phyloP scores from a whole-genome alignment of 768 basidiomycete genomes.

The Fistulinella prunicolor region DNA sequence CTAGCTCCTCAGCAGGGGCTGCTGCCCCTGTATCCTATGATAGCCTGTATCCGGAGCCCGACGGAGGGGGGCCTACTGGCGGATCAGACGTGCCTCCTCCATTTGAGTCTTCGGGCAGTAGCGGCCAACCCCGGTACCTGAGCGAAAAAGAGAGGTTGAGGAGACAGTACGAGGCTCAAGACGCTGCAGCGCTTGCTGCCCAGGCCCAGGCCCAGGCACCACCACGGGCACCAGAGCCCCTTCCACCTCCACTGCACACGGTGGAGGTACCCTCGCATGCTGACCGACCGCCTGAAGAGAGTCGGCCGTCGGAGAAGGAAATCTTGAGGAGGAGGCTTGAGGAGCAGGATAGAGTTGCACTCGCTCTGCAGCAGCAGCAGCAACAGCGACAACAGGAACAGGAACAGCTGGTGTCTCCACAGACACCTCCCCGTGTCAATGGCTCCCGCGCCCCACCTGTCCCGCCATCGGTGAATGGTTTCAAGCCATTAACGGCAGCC shows the following conservation, averaged over 20 bases:
- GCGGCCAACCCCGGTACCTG: slow-evolving; percentile 36
- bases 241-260: slow-evolving; percentile 17
- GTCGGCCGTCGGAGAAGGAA: slow-evolving; percentile 52
- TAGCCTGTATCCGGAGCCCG: slow-evolving; percentile 49
- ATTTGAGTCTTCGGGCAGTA: slow-evolving; percentile 42
- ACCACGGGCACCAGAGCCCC: slow-evolving; percentile 10
- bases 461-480: slow-evolving; percentile 23
- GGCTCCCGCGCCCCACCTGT: slow-evolving; percentile 30
- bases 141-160: slow-evolving; percentile 71
- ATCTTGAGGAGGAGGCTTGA: slow-evolving; percentile 53
- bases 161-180: slow-evolving; percentile 61
- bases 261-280: slow-evolving; percentile 24
- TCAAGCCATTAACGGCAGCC: slow-evolving; percentile 55
- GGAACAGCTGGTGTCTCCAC: slow-evolving; percentile 8
- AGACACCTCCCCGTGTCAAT: slow-evolving; percentile 28
- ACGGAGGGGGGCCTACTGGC: slow-evolving; percentile 23
- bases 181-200: slow-evolving; percentile 47
- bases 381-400: slow-evolving; percentile 9
- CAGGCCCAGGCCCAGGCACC: slow-evolving; percentile 17
- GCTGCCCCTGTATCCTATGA: slow-evolving; percentile 60
- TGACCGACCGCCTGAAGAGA: slow-evolving; percentile 20
- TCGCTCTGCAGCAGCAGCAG: slow-evolving; percentile 19
- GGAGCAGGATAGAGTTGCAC: slow-evolving; percentile 47
- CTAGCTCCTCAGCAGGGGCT: slow-evolving; percentile 15
- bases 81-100: slow-evolving; percentile 49